These are phyloP conservation scores for Penicillium psychrosexuale DNA, from an alignment of 2,329 filamentous ascomycete species.

Conservation along the genomic window DNA sequence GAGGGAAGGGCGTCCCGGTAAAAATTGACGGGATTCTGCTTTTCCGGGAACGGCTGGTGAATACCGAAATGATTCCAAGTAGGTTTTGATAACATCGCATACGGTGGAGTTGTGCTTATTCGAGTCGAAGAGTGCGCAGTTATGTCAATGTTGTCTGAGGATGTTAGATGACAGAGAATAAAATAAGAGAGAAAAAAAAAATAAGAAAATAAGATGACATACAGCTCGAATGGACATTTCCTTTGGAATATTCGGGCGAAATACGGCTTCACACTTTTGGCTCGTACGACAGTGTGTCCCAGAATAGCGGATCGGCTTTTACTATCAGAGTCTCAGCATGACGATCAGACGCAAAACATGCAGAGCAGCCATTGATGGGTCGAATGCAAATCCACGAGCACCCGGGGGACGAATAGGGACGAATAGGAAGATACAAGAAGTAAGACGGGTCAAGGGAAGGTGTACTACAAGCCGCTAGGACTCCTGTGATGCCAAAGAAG, in stretches of 20 bases:
- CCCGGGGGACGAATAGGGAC: not conserved
- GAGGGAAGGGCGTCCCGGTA: slow-evolving; percentile 25
- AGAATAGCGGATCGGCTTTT: slow-evolving; percentile 10
- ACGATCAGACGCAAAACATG: slow-evolving; percentile 5
- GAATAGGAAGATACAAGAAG: not conserved
- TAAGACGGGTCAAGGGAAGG: not conserved
- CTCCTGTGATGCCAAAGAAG: not conserved
- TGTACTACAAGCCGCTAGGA: not conserved
- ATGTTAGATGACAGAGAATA: not conserved
- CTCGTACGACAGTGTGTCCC: slow-evolving; percentile 11
- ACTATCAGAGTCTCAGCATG: slow-evolving; percentile 14
- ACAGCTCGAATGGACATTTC: slow-evolving; percentile 10
- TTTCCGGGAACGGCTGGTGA: slow-evolving; percentile 31
- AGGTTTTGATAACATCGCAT: slow-evolving; percentile 40
- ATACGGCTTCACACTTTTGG: not conserved
- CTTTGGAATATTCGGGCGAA: not conserved
- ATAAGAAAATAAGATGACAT: not conserved
- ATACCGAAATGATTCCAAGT: slow-evolving; percentile 32
- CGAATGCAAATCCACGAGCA: not conserved
- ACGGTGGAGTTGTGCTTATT: slow-evolving; percentile 11
- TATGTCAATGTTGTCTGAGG: not conserved
- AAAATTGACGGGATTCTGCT: slow-evolving; percentile 27
- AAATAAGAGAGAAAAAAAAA: no score
- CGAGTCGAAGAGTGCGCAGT: slow-evolving; percentile 12
- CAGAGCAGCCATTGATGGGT: slow-evolving; percentile 2